A percentile compares a stretch with the other conserved stretches of the same genome.
phyloP scores from a whole-genome alignment of 345 rosid species.

The Eucalyptus pauciflora region DNA sequence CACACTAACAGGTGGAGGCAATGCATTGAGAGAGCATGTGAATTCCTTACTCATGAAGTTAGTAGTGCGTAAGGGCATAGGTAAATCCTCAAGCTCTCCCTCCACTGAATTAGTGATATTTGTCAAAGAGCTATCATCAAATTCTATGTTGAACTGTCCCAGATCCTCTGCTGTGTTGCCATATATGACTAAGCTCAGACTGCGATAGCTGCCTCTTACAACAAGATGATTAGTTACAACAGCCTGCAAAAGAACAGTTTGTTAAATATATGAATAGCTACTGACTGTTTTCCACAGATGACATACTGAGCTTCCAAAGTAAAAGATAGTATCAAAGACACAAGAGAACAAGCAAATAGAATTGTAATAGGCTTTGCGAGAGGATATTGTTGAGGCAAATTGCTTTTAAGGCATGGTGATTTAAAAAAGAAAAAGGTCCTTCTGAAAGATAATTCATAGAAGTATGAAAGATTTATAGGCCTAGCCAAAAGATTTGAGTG shows the following conservation, averaged over 20 bases:
- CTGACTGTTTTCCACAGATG: background rate
- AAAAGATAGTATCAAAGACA: background rate
- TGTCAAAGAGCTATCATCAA: slow-evolving; percentile 83
- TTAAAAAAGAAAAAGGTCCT: background rate
- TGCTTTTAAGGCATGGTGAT: background rate
- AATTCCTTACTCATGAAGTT: slow-evolving; percentile 62
- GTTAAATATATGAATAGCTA: background rate
- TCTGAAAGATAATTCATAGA: background rate
- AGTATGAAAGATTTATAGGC: background rate
- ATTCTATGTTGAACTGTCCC: slow-evolving; percentile 94
- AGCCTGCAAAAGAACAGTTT: slow-evolving; percentile 48
- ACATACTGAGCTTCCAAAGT: background rate
- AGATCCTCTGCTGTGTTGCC: slow-evolving; percentile 96
- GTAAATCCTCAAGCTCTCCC: slow-evolving; percentile 90
- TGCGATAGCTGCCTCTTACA: slow-evolving; percentile 93
- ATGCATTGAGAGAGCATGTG: slow-evolving; percentile 46
- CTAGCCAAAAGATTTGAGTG: background rate
- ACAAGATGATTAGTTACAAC: slow-evolving; percentile 96
- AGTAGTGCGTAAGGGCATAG: slow-evolving; percentile 62
- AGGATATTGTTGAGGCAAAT: background rate
- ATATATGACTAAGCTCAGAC: slow-evolving; percentile 83
- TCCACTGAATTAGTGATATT: slow-evolving; percentile 80
- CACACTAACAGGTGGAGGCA: slow-evolving; percentile 41
- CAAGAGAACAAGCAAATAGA: background rate
- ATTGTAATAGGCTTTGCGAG: background rate